Conservation (phyloP, 208 protist genomes). For the Trichomonas vaginalis region DNA sequence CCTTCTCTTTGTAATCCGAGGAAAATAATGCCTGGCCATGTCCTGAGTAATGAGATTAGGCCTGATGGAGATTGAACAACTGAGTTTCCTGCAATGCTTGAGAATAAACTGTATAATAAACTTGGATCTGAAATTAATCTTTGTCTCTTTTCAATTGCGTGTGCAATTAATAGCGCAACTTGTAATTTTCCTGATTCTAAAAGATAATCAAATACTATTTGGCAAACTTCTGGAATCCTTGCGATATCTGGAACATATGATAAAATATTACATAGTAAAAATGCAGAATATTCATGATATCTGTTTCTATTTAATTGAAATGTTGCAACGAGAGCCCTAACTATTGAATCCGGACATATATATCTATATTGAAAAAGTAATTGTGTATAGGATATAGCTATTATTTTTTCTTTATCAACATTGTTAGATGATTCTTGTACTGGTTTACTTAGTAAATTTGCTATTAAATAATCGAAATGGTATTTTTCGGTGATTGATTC, state of each 20-base stretch:
- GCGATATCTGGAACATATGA: neutral
- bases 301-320: neutral
- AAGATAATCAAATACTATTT: neutral
- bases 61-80: neutral
- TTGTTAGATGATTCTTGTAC: neutral
- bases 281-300: neutral
- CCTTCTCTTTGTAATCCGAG: neutral
- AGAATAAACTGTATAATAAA: neutral
- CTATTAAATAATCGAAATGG: constrained; percentile 10
- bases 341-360: neutral
- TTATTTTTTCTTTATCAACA: neutral
- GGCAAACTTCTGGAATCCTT: neutral
- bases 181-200: neutral
- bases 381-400: neutral
- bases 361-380: neutral
- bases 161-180: neutral
- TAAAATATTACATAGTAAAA: neutral
- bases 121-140: neutral
- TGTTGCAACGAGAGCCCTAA: neutral
- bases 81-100: too few species aligned
- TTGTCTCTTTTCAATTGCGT: neutral
- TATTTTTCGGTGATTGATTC: neutral
- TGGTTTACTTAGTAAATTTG: neutral
- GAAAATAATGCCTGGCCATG: neutral
- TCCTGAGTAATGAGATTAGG: neutral